Evolutionary conservation across 1,284 basidiomycete species (phyloP).

Genomic region (Pisolithus thermaeus): DNA sequence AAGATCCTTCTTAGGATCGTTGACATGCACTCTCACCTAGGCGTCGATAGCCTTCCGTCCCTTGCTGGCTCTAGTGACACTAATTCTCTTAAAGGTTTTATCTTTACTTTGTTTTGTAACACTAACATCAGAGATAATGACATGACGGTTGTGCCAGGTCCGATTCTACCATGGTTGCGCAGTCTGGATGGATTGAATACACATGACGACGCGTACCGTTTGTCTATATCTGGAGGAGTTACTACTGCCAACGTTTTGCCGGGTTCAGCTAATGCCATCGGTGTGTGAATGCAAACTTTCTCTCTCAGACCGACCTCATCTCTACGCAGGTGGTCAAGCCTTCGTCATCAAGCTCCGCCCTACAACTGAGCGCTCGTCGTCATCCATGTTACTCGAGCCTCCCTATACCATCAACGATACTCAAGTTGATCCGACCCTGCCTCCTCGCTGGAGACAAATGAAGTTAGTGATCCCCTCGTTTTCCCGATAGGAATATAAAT

Average conservation of each 20-base stretch:
- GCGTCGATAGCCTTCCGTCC: slow-evolving; percentile 43
- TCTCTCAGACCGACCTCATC: neutral
- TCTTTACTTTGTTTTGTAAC: neutral
- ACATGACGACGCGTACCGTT: slow-evolving; percentile 28
- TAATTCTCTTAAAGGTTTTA: slow-evolving; percentile 38
- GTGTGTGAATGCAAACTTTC: slow-evolving; percentile 21
- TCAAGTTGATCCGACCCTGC: slow-evolving; percentile 24
- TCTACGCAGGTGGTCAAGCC: slow-evolving; percentile 40
- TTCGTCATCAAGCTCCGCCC: slow-evolving; percentile 50
- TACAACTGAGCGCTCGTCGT: slow-evolving; percentile 39
- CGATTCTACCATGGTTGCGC: slow-evolving; percentile 37
- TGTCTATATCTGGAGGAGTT: slow-evolving; percentile 41
- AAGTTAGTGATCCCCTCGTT: slow-evolving; percentile 26
- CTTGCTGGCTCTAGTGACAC: slow-evolving; percentile 38
- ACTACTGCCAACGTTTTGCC: slow-evolving; percentile 67
- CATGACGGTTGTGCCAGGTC: slow-evolving; percentile 17
- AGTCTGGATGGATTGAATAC: slow-evolving; percentile 29
- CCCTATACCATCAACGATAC: slow-evolving; percentile 36
- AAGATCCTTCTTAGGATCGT: slow-evolving; percentile 31
- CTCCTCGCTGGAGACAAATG: slow-evolving; percentile 47
- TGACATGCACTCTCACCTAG: slow-evolving; percentile 64
- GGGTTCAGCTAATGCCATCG: slow-evolving; percentile 57
- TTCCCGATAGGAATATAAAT: neutral
- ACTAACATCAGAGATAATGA: neutral
- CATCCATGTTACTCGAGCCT: slow-evolving; percentile 45